Conservation (phyloP, 192 early-diverging fungal genomes). For the Coemansia biformis region DNA sequence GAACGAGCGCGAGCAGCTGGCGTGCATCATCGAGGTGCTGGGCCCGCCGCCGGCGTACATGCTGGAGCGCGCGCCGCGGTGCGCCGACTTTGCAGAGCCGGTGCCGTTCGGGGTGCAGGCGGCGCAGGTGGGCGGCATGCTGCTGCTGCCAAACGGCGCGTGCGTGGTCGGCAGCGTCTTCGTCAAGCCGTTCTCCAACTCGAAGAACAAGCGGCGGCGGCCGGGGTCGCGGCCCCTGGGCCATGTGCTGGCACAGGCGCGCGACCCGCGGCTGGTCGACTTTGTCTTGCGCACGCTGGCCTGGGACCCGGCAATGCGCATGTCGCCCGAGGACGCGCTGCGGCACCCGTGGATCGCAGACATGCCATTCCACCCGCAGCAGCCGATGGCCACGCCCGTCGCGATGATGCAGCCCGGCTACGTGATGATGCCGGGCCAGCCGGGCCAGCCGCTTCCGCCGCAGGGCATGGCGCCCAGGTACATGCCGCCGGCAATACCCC, state of each 20-base stretch:
- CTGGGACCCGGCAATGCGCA: constrained; percentile 85
- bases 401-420: constrained; percentile 24
- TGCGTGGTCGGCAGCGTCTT: constrained; percentile 31
- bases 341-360: constrained; percentile 80
- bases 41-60: constrained; percentile 73
- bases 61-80: constrained; percentile 71
- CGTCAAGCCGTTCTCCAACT: constrained; percentile 57
- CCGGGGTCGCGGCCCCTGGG: constrained; percentile 73
- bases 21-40: constrained; percentile 91
- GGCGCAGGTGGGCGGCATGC: constrained; percentile 17
- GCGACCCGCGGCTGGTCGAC: constrained; percentile 76
- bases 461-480: constrained; percentile 14
- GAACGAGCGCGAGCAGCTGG: constrained; percentile 93
- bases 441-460: constrained; percentile 10
- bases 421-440: constrained; percentile 22
- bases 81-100: constrained; percentile 78
- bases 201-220: constrained; percentile 83
- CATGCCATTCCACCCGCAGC: constrained; percentile 34
- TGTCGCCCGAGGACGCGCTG: constrained; percentile 81
- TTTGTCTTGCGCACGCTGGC: constrained; percentile 78
- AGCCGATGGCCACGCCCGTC: constrained; percentile 13
- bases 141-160: constrained; percentile 29
- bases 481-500: constrained; percentile 15
- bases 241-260: constrained; percentile 61
- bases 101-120: constrained; percentile 25